phyloP scores from a whole-genome alignment of 2,329 filamentous ascomycete species.

The Claviceps fusiformis region DNA sequence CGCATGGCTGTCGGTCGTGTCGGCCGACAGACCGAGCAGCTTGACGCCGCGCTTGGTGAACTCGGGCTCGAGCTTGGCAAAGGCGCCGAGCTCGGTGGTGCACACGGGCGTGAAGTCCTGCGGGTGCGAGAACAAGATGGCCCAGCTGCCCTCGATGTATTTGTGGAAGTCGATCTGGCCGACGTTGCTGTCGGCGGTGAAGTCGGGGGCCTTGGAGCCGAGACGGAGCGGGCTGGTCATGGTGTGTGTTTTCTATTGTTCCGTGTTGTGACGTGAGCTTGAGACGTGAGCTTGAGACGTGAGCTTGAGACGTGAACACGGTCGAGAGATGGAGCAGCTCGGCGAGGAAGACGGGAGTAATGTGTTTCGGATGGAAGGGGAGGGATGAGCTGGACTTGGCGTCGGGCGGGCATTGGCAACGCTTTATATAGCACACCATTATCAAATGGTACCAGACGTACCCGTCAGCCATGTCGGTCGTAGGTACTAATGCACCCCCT shows the following conservation, averaged over 20 bases:
- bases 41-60: slow-evolving; percentile 80
- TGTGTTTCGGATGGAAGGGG: not conserved
- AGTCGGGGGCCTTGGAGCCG: slow-evolving; percentile 61
- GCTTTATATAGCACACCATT: not conserved
- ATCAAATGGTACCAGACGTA: not conserved
- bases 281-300: too few species aligned
- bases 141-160: slow-evolving; percentile 68
- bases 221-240: slow-evolving; percentile 40
- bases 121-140: slow-evolving; percentile 73
- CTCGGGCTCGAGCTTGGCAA: slow-evolving; percentile 77
- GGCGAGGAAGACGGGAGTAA: not conserved
- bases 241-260: slow-evolving; percentile 4
- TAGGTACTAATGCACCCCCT: too few species aligned
- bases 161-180: slow-evolving; percentile 73
- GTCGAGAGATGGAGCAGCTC: too few species aligned
- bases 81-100: slow-evolving; percentile 88
- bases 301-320: not conserved
- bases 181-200: slow-evolving; percentile 66
- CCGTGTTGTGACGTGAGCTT: not conserved
- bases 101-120: slow-evolving; percentile 91
- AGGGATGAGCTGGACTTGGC: not conserved
- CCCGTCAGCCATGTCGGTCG: not conserved
- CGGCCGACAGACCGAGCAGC: slow-evolving; percentile 82
- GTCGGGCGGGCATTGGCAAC: not conserved
- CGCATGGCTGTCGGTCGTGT: slow-evolving; percentile 71